These are phyloP conservation scores for Penicillium antarcticum DNA, from an alignment of 495 filamentous ascomycete species.

Conservation along the genomic window DNA sequence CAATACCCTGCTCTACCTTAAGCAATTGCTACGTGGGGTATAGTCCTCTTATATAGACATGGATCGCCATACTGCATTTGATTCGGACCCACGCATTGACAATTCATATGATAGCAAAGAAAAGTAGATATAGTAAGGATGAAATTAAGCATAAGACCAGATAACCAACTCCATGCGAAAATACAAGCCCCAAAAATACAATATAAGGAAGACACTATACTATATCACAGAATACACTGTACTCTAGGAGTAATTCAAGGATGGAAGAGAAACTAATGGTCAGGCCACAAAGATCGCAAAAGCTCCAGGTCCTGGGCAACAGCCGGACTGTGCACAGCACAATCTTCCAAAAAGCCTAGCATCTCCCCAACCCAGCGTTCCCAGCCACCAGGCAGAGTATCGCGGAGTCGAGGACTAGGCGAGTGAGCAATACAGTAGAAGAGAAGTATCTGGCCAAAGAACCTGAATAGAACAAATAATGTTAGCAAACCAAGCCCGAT, in stretches of 20 bases:
- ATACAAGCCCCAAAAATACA: background rate
- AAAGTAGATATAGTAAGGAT: background rate
- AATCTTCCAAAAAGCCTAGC: slow-evolving; percentile 42
- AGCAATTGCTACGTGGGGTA: slow-evolving; percentile 1
- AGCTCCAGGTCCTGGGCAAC: slow-evolving; percentile 45
- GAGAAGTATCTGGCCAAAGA: slow-evolving; percentile 47
- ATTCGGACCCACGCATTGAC: background rate
- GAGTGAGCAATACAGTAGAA: slow-evolving; percentile 48
- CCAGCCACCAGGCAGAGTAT: slow-evolving; percentile 41
- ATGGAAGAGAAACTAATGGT: background rate
- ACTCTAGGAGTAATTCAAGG: background rate
- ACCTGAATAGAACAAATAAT: slow-evolving; percentile 17
- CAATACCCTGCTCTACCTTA: slow-evolving; percentile 15
- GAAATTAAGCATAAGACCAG: background rate
- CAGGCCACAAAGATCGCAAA: slow-evolving; percentile 31
- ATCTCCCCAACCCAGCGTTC: slow-evolving; percentile 47
- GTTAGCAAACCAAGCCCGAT: background rate
- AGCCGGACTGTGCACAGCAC: slow-evolving; percentile 39
- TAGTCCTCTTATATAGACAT: slow-evolving; percentile 3
- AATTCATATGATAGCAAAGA: background rate
- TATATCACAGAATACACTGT: background rate
- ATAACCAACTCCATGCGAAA: slow-evolving; percentile 2
- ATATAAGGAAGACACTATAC: background rate
- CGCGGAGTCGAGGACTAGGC: slow-evolving; percentile 30
- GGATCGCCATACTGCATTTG: background rate